phyloP scores from a whole-genome alignment of 2,329 filamentous ascomycete genomes.

The Curvularia sp. region DNA sequence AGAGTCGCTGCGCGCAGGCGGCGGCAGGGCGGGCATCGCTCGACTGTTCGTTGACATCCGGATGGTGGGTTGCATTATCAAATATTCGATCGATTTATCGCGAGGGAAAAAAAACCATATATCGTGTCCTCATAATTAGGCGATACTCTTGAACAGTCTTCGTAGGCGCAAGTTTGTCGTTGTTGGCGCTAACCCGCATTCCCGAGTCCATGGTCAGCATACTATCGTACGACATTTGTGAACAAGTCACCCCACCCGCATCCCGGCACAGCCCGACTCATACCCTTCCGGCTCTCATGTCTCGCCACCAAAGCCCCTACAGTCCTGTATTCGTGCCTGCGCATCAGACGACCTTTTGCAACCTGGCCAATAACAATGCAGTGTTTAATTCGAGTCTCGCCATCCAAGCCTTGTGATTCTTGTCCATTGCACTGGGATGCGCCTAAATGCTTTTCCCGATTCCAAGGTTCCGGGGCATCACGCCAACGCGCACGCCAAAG shows the following conservation, averaged over 20 bases:
- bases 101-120: not conserved
- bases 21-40: not conserved
- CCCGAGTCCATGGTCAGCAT: constrained; percentile 1
- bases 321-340: not conserved
- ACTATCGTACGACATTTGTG: constrained; percentile 14
- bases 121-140: not conserved
- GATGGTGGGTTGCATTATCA: not conserved
- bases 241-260: constrained; percentile 12
- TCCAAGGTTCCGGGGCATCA: not conserved
- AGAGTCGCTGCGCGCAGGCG: not conserved
- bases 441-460: not conserved
- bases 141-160: not conserved
- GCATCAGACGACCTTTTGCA: constrained; percentile 1
- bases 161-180: not conserved
- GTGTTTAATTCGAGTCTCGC: not conserved
- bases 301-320: constrained; percentile 8
- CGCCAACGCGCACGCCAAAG: not conserved
- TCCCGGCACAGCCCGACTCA: constrained; percentile 8
- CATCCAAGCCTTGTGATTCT: not conserved
- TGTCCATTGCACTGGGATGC: not conserved
- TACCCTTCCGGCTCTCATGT: not conserved
- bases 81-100: not conserved
- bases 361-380: not conserved
- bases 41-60: not conserved
- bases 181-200: constrained; percentile 1